phyloP scores from a whole-genome alignment of 257 asterid genomes.

The Solanum habrochaites region DNA sequence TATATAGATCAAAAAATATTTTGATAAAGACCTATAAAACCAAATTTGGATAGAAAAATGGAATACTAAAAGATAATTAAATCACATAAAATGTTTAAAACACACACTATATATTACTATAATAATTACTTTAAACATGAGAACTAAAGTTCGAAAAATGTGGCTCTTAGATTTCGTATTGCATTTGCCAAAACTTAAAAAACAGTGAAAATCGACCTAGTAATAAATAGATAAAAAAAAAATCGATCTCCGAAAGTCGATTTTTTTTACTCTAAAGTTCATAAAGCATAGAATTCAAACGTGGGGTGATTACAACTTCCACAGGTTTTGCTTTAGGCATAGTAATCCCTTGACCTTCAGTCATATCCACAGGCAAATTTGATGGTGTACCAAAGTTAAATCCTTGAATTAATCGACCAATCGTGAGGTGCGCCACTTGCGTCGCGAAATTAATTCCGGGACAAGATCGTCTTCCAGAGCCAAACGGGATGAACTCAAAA shows the following conservation, averaged over 20 bases:
- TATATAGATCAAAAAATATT: no score
- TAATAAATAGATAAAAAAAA: background rate
- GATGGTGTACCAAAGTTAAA: constrained; percentile 6
- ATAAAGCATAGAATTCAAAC: constrained; percentile 11
- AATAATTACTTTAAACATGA: background rate
- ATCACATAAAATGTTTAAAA: background rate
- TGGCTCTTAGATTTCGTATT: background rate
- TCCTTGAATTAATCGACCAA: constrained; percentile 48
- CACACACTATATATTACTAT: background rate
- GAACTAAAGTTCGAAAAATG: background rate
- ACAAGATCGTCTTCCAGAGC: constrained; percentile 8
- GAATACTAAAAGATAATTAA: background rate
- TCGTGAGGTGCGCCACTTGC: constrained; percentile 25
- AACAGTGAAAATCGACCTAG: background rate
- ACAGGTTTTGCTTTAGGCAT: constrained; percentile 31
- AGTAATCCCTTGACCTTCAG: constrained; percentile 33
- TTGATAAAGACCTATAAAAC: background rate
- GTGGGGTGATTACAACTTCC: constrained; percentile 21
- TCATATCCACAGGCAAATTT: constrained; percentile 33
- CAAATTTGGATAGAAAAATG: background rate
- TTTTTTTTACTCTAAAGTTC: background rate
- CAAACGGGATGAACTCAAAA: constrained; percentile 41
- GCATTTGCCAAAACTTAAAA: background rate
- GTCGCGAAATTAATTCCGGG: constrained; percentile 38
- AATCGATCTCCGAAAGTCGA: background rate